phyloP scores from a whole-genome alignment of 2,329 filamentous ascomycete species.

The Huntiella decipiens region DNA sequence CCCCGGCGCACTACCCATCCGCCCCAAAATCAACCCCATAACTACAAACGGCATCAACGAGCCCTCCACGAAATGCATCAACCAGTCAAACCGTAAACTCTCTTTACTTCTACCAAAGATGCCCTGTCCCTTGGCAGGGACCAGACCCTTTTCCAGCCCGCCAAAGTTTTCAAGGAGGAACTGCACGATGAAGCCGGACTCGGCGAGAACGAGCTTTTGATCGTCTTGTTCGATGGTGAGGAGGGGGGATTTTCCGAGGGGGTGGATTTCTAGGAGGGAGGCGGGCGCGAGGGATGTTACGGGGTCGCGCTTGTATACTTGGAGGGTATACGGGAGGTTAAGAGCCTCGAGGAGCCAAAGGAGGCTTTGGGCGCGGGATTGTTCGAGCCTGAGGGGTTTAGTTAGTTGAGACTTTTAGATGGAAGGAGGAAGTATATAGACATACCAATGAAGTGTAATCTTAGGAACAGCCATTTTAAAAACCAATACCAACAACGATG shows the following conservation, averaged over 20 bases:
- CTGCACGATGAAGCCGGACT: slow-evolving; percentile 64
- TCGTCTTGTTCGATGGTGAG: slow-evolving; percentile 22
- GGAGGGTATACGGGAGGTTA: slow-evolving; percentile 57
- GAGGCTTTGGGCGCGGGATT: slow-evolving; percentile 66
- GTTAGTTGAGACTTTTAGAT: slow-evolving; percentile 4
- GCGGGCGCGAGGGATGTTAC: slow-evolving; percentile 50
- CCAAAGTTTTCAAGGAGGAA: slow-evolving; percentile 54
- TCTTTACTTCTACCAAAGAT: slow-evolving; percentile 41
- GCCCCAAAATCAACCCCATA: slow-evolving; percentile 38
- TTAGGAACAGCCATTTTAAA: slow-evolving; percentile 20
- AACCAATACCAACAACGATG: not conserved
- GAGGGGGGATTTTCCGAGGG: slow-evolving; percentile 72
- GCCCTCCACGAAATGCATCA: slow-evolving; percentile 73
- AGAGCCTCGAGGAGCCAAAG: slow-evolving; percentile 77
- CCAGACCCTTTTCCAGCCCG: slow-evolving; percentile 21
- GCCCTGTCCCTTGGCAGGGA: slow-evolving; percentile 33
- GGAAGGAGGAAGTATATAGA: not conserved
- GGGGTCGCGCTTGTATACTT: slow-evolving; percentile 53
- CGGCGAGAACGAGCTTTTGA: slow-evolving; percentile 47
- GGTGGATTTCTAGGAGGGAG: slow-evolving; percentile 60
- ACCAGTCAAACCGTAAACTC: slow-evolving; percentile 43
- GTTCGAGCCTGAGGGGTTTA: slow-evolving; percentile 45
- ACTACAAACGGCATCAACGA: slow-evolving; percentile 58
- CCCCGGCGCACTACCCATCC: slow-evolving; percentile 24
- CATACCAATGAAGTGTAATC: slow-evolving; percentile 25